A percentile compares a stretch with the other conserved stretches of the same genome.
phyloP scores from a whole-genome alignment of 1,284 basidiomycete species.

The Rhodotorula sp. region DNA sequence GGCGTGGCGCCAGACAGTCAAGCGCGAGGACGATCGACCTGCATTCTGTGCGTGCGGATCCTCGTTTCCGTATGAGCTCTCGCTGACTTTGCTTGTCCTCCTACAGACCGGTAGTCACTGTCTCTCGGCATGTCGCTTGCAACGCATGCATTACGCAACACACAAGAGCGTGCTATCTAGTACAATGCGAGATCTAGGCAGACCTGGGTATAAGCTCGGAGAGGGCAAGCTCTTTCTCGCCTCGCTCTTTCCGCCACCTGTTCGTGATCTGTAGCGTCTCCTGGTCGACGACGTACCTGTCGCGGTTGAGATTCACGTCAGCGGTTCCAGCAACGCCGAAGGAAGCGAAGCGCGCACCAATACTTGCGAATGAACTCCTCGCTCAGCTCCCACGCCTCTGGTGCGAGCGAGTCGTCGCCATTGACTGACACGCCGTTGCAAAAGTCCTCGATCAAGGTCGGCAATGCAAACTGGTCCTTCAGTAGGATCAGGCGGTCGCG shows the following conservation, averaged over 20 bases:
- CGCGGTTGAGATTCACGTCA: too few relatives aligned
- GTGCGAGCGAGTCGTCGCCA: constrained; percentile 81
- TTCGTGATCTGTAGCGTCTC: constrained; percentile 49
- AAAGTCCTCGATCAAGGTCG: constrained; percentile 40
- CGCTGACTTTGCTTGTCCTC: neutral
- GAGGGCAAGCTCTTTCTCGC: constrained; percentile 50
- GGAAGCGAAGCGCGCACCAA: constrained; percentile 55
- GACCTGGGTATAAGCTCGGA: too few relatives aligned
- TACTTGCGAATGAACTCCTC: constrained; percentile 78
- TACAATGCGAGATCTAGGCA: too few relatives aligned
- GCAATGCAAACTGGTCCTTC: constrained; percentile 51
- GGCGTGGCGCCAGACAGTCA: constrained; percentile 93
- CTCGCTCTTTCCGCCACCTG: constrained; percentile 71
- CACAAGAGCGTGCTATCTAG: too few relatives aligned
- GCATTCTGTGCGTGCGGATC: constrained; percentile 77
- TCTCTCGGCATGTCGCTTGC: too few relatives aligned
- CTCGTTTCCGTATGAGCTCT: neutral
- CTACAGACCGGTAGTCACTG: constrained; percentile 1
- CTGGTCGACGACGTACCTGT: constrained; percentile 46
- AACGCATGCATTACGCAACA: too few relatives aligned
- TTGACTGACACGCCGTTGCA: constrained; percentile 57
- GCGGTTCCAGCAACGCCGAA: neutral
- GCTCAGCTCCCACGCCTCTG: constrained; percentile 80
- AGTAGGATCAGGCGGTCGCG: constrained; percentile 84
- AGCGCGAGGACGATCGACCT: constrained; percentile 86